Percentiles rank a stretch among this genome's conserved stretches.
phyloP scores from a whole-genome alignment of 768 basidiomycete species.

The Pleurotus cornucopiae region DNA sequence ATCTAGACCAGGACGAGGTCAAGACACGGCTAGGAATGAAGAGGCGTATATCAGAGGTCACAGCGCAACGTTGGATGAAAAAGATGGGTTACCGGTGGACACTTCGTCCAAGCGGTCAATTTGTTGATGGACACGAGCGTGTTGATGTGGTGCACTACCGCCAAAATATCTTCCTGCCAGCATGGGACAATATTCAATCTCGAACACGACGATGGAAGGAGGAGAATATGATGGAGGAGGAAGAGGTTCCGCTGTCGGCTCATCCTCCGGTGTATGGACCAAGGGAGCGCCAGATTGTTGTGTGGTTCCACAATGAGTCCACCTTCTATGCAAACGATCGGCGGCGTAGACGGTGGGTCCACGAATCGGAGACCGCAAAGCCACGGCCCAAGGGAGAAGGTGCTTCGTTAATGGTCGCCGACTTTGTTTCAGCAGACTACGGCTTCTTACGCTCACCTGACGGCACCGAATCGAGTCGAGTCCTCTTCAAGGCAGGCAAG shows the following conservation, averaged over 20 bases:
- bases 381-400: conserved; percentile 30
- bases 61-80: conserved; percentile 20
- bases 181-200: conserved; percentile 9
- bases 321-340: conserved; percentile 30
- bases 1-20: conserved; percentile 13
- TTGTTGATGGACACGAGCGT: conserved; percentile 29
- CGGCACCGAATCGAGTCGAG: conserved; percentile 9
- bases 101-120: conserved; percentile 18
- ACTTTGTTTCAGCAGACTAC: conserved; percentile 21
- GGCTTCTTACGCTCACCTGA: conserved; percentile 13
- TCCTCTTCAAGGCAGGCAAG: conserved; percentile 21
- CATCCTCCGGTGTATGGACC: conserved; percentile 4
- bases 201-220: conserved; percentile 3
- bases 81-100: conserved; percentile 13
- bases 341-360: conserved; percentile 20
- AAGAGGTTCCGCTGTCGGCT: neutral
- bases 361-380: conserved; percentile 14
- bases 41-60: conserved; percentile 11
- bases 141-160: conserved; percentile 27
- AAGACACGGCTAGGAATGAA: conserved; percentile 11
- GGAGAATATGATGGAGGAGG: conserved; percentile 4
- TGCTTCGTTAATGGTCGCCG: conserved; percentile 27
- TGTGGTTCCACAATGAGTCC: conserved; percentile 28
- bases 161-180: conserved; percentile 19
- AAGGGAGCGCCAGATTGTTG: neutral